Conservation (phyloP, 257 asterid genomes). For the Verbascum thapsus region DNA sequence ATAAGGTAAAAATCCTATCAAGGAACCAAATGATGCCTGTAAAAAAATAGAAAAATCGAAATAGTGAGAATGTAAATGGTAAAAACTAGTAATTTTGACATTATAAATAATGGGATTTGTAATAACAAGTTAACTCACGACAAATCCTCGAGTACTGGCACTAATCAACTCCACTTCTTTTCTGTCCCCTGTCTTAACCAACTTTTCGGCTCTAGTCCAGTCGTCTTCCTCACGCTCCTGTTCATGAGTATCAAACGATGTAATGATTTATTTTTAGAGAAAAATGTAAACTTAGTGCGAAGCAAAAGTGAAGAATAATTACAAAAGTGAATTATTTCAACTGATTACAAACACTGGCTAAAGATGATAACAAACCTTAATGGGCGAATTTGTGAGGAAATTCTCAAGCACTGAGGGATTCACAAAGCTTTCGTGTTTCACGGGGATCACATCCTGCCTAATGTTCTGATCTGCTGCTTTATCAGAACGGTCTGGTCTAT, state of each 20-base stretch:
- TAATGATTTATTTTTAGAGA: no score
- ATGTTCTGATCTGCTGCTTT: conserved; percentile 43
- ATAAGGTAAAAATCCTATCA: conserved; percentile 89
- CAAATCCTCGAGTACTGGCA: conserved; percentile 87
- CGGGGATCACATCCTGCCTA: conserved; percentile 37
- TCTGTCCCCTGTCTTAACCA: conserved; percentile 68
- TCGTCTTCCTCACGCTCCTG: conserved; percentile 77
- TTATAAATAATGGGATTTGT: conserved; percentile 20
- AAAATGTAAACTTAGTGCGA: no score
- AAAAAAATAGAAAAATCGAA: conserved; percentile 31
- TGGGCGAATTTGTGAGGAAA: conserved; percentile 48
- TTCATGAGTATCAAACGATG: conserved; percentile 30
- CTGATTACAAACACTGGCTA: background rate
- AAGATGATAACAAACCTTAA: conserved; percentile 51
- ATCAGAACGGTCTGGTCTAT: conserved; percentile 62
- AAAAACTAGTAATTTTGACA: conserved; percentile 2
- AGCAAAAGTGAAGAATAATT: no score
- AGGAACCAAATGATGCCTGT: conserved; percentile 88
- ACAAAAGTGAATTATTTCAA: no score
- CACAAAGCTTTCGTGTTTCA: conserved; percentile 39
- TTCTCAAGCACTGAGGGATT: conserved; percentile 55
- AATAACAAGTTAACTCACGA: conserved; percentile 52
- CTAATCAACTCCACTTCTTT: conserved; percentile 79
- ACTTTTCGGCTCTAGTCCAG: conserved; percentile 79
- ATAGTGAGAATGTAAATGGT: conserved; percentile 15